These are phyloP conservation scores for Tritrichomonas foetus DNA, from an alignment of 208 protist genomes.

Conservation along the genomic window DNA sequence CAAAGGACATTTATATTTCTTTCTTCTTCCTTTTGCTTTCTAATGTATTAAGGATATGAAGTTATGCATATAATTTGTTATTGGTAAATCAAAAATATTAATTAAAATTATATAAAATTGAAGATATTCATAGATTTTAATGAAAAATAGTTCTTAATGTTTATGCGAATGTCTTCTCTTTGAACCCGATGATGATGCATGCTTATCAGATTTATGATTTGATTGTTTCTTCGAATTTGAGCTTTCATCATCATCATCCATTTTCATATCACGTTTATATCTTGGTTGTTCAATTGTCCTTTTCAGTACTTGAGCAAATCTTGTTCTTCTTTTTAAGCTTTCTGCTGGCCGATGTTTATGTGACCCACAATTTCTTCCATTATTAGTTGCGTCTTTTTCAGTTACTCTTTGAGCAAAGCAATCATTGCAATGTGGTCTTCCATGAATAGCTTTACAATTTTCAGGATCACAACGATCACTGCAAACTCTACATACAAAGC, in stretches of 20 bases:
- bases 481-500: conserved; percentile 31
- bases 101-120: neutral
- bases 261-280: neutral
- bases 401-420: neutral
- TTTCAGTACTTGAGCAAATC: neutral
- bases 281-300: too few relatives aligned
- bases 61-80: neutral
- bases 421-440: neutral
- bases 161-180: neutral
- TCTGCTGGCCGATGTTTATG: neutral
- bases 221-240: neutral
- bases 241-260: neutral
- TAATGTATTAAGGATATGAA: too few relatives aligned
- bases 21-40: too few relatives aligned
- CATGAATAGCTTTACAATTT: neutral
- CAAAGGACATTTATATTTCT: too few relatives aligned
- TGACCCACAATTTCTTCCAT: neutral
- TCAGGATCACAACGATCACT: neutral
- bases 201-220: neutral
- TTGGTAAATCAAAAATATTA: neutral
- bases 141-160: neutral
- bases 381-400: too few relatives aligned
- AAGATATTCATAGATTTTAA: neutral
- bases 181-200: too few relatives aligned
- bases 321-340: neutral